Percentiles rank a stretch among this genome's conserved stretches.
phyloP scores from a whole-genome alignment of 2,329 filamentous ascomycete species.

The Pyricularia pennisetigena region DNA sequence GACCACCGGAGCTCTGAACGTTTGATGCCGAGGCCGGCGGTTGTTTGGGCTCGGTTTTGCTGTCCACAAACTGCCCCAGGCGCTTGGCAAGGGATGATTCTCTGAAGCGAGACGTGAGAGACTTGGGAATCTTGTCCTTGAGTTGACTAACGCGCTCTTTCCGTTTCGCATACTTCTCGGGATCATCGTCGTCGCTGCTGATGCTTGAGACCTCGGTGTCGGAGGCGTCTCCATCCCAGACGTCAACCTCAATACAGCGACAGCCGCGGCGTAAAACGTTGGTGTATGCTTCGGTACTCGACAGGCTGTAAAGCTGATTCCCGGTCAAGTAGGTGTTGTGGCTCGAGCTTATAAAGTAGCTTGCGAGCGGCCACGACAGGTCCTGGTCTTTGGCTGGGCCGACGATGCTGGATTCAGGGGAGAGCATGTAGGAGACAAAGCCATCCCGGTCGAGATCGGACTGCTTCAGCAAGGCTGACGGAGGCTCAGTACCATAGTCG shows the following conservation, averaged over 20 bases:
- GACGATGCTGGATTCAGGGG: conserved; percentile 31
- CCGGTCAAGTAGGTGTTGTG: conserved; percentile 93
- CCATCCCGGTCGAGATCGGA: conserved; percentile 35
- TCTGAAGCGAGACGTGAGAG: conserved; percentile 33
- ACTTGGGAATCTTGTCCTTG: conserved; percentile 42
- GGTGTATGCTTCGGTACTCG: conserved; percentile 81
- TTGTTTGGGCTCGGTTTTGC: conserved; percentile 14
- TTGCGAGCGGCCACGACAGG: conserved; percentile 70
- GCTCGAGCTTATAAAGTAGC: conserved; percentile 89
- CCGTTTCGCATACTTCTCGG: conserved; percentile 53
- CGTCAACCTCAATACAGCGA: conserved; percentile 88
- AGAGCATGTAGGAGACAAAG: conserved; percentile 49
- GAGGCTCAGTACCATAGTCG: conserved; percentile 26
- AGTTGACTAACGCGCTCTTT: conserved; percentile 54
- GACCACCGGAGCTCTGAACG: not conserved
- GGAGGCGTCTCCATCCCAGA: conserved; percentile 79
- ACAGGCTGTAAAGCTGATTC: conserved; percentile 77
- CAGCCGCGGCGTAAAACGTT: conserved; percentile 75
- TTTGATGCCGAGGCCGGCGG: not conserved
- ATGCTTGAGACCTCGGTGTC: conserved; percentile 48
- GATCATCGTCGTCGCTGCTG: conserved; percentile 39
- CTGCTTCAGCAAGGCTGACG: conserved; percentile 14
- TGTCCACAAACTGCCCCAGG: conserved; percentile 23
- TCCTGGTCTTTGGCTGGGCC: conserved; percentile 31
- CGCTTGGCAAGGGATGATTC: conserved; percentile 37